These are phyloP conservation scores for Simplicillium sp. DNA, from an alignment of 2,329 filamentous ascomycete genomes.

Conservation along the genomic window DNA sequence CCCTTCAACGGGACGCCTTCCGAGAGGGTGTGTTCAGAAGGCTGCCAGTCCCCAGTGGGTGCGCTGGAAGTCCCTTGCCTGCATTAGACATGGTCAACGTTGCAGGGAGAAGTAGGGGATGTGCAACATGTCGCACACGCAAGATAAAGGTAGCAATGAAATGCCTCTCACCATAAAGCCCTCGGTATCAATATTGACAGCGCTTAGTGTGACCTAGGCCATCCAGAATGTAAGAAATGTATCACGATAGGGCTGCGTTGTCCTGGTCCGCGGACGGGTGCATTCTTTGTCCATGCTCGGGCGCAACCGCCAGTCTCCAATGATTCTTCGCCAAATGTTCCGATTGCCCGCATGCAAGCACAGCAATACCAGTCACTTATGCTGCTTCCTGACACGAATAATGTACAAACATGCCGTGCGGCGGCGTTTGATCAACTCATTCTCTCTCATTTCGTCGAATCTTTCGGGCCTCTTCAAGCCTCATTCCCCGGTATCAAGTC, in stretches of 20 bases:
- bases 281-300: slow-evolving; percentile 7
- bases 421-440: slow-evolving; percentile 9
- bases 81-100: slow-evolving; percentile 8
- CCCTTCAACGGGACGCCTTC: too few species aligned
- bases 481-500: background rate
- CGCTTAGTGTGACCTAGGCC: slow-evolving; percentile 7
- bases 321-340: background rate
- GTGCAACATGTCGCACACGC: slow-evolving; percentile 7
- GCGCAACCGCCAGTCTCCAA: background rate
- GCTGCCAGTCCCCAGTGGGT: too few species aligned
- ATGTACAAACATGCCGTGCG: slow-evolving; percentile 3
- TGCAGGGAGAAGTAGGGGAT: slow-evolving; percentile 10
- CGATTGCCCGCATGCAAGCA: background rate
- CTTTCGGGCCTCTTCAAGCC: background rate
- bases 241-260: slow-evolving; percentile 3
- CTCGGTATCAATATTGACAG: background rate
- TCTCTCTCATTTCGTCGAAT: slow-evolving; percentile 9
- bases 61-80: too few species aligned
- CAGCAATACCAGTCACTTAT: background rate
- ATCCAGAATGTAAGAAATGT: slow-evolving; percentile 7
- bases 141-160: slow-evolving; percentile 7
- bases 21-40: too few species aligned
- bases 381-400: background rate
- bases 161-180: background rate
- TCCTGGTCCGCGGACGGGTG: slow-evolving; percentile 7